Conservation (phyloP, 1,139 yeast species). For the Geotrichum bryndzae region DNA sequence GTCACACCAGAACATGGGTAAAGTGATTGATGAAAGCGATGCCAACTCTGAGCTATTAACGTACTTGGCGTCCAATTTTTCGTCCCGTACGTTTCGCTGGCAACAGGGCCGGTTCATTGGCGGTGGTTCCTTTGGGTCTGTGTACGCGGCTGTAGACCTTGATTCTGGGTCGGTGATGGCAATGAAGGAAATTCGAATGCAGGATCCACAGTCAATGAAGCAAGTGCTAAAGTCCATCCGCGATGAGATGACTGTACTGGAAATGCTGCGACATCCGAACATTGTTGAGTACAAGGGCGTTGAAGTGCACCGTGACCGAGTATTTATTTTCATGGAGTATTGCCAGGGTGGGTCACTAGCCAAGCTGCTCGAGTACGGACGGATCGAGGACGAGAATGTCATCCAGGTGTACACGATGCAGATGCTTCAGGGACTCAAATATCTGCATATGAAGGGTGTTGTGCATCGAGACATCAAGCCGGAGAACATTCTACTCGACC, state of each 20-base stretch:
- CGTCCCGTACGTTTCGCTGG: conserved; percentile 91
- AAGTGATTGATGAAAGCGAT: conserved; percentile 81
- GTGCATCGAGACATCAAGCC: conserved; percentile 97
- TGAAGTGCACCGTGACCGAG: conserved; percentile 93
- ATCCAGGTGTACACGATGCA: conserved; percentile 87
- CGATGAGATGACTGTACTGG: conserved; percentile 95
- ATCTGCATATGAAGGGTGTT: conserved; percentile 87
- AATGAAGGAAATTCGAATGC: conserved; percentile 88
- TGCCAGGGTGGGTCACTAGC: conserved; percentile 96
- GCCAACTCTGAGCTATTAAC: conserved; percentile 83
- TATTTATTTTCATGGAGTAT: conserved; percentile 92
- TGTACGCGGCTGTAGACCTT: conserved; percentile 82
- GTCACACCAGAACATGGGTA: conserved; percentile 60
- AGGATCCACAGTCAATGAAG: conserved; percentile 78
- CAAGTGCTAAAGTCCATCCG: conserved; percentile 82
- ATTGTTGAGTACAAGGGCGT: conserved; percentile 95
- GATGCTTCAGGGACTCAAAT: conserved; percentile 90
- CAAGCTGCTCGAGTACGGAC: conserved; percentile 76
- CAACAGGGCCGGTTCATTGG: conserved; percentile 92
- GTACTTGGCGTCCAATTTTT: conserved; percentile 80
- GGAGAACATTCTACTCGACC: conserved; percentile 83
- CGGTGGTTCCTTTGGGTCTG: conserved; percentile 94
- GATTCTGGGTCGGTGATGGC: conserved; percentile 97
- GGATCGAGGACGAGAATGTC: conserved; percentile 92
- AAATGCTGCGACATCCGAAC: conserved; percentile 91